Evolutionary conservation across 2,329 filamentous ascomycete genomes (phyloP).

Genomic region (Pseudocercospora cruenta): DNA sequence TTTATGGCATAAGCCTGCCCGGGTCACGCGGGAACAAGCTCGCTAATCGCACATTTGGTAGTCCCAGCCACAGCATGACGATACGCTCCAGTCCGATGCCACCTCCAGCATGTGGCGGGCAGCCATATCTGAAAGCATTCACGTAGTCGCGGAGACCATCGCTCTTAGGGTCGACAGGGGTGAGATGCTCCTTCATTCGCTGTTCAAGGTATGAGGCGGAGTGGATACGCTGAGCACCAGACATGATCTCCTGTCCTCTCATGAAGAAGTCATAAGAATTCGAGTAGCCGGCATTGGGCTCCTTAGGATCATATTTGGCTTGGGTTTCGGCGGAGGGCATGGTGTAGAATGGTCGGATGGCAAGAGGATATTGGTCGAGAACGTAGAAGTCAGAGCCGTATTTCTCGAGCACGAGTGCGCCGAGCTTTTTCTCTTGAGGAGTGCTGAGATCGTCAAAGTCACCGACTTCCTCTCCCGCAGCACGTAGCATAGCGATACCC

Average conservation of each 20-base stretch:
- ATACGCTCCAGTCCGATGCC: slow-evolving; percentile 69
- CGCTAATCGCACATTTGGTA: slow-evolving; percentile 65
- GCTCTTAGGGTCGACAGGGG: slow-evolving; percentile 59
- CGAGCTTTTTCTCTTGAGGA: slow-evolving; percentile 85
- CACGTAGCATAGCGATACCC: slow-evolving; percentile 74
- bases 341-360: slow-evolving; percentile 88
- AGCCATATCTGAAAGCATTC: slow-evolving; percentile 66
- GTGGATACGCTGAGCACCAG: slow-evolving; percentile 68
- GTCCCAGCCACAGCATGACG: slow-evolving; percentile 67
- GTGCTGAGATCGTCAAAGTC: slow-evolving; percentile 81
- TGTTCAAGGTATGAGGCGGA: slow-evolving; percentile 61
- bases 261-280: slow-evolving; percentile 74
- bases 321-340: slow-evolving; percentile 73
- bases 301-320: slow-evolving; percentile 45
- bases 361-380: slow-evolving; percentile 92
- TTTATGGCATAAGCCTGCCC: slow-evolving; percentile 52
- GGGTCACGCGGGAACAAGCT: slow-evolving; percentile 68
- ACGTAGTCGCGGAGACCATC: slow-evolving; percentile 67
- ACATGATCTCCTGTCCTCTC: slow-evolving; percentile 71
- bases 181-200: slow-evolving; percentile 62
- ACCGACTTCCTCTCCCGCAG: slow-evolving; percentile 73
- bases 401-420: slow-evolving; percentile 81
- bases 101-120: slow-evolving; percentile 66
- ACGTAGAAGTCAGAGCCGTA: slow-evolving; percentile 96
- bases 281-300: slow-evolving; percentile 57